Evolutionary conservation across 805 yeast species (phyloP).

Genomic region (Cyberlindnera lachancei): DNA sequence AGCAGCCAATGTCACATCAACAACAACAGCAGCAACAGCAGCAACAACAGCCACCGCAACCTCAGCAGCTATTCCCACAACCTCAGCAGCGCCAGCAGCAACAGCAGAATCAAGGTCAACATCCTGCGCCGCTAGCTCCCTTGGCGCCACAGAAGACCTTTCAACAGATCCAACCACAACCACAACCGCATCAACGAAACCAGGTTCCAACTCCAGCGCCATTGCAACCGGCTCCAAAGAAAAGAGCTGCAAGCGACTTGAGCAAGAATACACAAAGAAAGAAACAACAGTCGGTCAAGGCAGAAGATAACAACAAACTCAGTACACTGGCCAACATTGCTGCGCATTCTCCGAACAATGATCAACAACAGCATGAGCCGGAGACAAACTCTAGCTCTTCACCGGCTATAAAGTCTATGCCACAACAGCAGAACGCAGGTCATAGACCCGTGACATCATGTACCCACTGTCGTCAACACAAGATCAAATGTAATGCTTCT

Average conservation of each 20-base stretch:
- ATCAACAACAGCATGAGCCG: slow-evolving; percentile 3
- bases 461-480: slow-evolving; percentile 91
- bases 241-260: background rate
- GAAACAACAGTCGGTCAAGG: slow-evolving; percentile 5
- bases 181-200: background rate
- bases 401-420: too few species aligned
- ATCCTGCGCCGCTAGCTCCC: background rate
- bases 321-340: slow-evolving; percentile 11
- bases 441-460: slow-evolving; percentile 91
- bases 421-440: slow-evolving; percentile 32
- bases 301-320: slow-evolving; percentile 10
- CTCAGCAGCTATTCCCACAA: slow-evolving; percentile 6
- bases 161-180: slow-evolving; percentile 5
- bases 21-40: background rate
- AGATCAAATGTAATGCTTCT: slow-evolving; percentile 87
- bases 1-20: background rate
- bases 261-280: background rate
- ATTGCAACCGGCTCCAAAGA: slow-evolving; percentile 1
- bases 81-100: slow-evolving; percentile 4
- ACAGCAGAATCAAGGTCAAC: too few species aligned
- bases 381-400: too few species aligned
- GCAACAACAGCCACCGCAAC: slow-evolving; percentile 2
- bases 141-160: background rate
- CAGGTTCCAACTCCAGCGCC: background rate
- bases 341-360: slow-evolving; percentile 6